Conservation (phyloP, 2,329 filamentous ascomycete genomes). For the Falciphora oryzae region DNA sequence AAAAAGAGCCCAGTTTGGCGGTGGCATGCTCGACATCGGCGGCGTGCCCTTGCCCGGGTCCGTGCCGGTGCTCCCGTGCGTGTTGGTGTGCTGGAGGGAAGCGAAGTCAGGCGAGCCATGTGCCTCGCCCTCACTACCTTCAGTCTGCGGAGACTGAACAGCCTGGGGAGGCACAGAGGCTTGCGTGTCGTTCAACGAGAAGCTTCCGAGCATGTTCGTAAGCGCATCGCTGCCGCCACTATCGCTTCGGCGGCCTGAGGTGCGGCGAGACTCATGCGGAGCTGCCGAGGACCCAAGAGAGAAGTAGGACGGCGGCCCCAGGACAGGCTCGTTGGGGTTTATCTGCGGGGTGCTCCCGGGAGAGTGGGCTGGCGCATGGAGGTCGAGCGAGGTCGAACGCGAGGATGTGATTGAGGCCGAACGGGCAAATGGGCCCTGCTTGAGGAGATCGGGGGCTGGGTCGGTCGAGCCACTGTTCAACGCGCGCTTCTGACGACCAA, state of each 20-base stretch:
- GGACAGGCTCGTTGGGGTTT: conserved; percentile 65
- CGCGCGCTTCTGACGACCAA: conserved; percentile 92
- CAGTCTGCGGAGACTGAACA: conserved; percentile 60
- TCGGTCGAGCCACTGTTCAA: conserved; percentile 72
- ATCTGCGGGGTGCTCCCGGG: conserved; percentile 82
- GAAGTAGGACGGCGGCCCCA: conserved; percentile 89
- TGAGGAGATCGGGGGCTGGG: conserved; percentile 85
- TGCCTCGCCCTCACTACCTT: conserved; percentile 65
- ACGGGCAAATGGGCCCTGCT: conserved; percentile 83
- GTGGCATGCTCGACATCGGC: conserved; percentile 66
- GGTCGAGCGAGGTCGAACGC: conserved; percentile 87
- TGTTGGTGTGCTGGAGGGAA: conserved; percentile 45
- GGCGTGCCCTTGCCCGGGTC: conserved; percentile 54
- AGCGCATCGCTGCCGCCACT: conserved; percentile 86
- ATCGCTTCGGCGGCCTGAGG: conserved; percentile 83
- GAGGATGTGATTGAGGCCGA: conserved; percentile 84
- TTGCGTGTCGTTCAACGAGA: conserved; percentile 63
- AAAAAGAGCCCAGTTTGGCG: conserved; percentile 88
- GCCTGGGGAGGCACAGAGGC: conserved; percentile 35
- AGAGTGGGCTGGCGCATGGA: conserved; percentile 64
- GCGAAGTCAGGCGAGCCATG: conserved; percentile 69
- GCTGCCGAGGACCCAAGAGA: conserved; percentile 51
- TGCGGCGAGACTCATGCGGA: conserved; percentile 55
- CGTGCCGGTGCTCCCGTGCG: conserved; percentile 13
- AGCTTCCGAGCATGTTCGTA: conserved; percentile 72